Evolutionary conservation across 2,329 filamentous ascomycete species (phyloP).

Genomic region (Hypoxylon sp.): DNA sequence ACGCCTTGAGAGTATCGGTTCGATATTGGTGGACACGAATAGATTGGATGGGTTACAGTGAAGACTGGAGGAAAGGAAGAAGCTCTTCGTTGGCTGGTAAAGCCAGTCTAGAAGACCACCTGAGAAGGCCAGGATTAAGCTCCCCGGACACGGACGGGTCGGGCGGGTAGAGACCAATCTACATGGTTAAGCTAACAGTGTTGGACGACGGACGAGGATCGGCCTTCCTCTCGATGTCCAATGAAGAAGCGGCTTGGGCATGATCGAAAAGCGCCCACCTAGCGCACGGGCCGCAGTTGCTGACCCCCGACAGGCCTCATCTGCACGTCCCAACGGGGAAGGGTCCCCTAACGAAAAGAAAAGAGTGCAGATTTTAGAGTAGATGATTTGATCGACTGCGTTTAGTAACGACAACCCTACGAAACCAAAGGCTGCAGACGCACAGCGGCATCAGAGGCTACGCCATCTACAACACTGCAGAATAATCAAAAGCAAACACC

Average conservation of each 20-base stretch:
- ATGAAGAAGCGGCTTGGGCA: conserved; percentile 36
- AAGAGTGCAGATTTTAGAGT: conserved; percentile 28
- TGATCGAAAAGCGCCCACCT: conserved; percentile 44
- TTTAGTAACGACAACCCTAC: conserved; percentile 27
- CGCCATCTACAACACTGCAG: conserved; percentile 39
- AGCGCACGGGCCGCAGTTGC: conserved; percentile 45
- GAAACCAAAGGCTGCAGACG: conserved; percentile 25
- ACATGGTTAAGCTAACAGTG: conserved; percentile 40
- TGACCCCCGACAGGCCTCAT: conserved; percentile 43
- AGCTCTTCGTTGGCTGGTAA: conserved; percentile 40
- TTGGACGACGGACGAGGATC: conserved; percentile 44
- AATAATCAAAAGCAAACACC: conserved; percentile 30
- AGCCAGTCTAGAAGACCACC: conserved; percentile 41
- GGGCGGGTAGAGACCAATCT: conserved; percentile 48
- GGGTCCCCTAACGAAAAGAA: conserved; percentile 27
- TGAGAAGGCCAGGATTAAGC: conserved; percentile 36
- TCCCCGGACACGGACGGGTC: conserved; percentile 48
- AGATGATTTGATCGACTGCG: conserved; percentile 34
- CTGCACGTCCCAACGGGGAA: conserved; percentile 42
- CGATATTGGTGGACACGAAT: conserved; percentile 37
- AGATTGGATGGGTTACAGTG: conserved; percentile 39
- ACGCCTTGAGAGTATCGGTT: conserved; percentile 33
- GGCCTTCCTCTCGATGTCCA: conserved; percentile 39
- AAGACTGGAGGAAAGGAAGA: conserved; percentile 42
- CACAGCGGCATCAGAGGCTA: conserved; percentile 30